Evolutionary conservation across 108 stramenopile species (phyloP), one percentile per base, ranked within the genome.

Genomic region (Cyclotella sp.): DNA sequence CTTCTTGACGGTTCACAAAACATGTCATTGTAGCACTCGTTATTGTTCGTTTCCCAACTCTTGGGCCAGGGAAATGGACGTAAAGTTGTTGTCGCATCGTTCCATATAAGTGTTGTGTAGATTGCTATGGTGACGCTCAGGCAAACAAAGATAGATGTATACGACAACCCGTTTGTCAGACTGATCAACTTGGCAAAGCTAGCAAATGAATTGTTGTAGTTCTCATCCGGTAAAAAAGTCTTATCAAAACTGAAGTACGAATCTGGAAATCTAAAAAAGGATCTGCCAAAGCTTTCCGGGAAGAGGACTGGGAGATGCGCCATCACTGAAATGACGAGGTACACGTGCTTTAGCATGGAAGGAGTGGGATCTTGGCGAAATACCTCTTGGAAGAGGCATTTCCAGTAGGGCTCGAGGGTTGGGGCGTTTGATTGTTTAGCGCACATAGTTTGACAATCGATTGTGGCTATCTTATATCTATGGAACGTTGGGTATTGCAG

Each of bases 1-100:
- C 47, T 34, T 42, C 82, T 58, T 1, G 72, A 63, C 0, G 82
- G 82, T 42, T 83, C 82, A 41, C 60, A 72, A 40, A 83, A 83
- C 82, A 83, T 83, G 8, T 83, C 82, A 54, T 78, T 18, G 41
- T 83, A 83, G 59, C 82, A 83, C 41, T n/a, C 22, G 12, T 46
- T 72, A 27, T 83, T 83, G 14, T 74, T 53, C 5, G 82, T 78
- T 8, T 71, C 42, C 75, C 79, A 70, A 14, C 28, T 21, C 26
- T 51, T 44, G 13, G 69, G 76, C 76, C 76, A 77, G 3, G 53
- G 73, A 65, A 42, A 65, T 18, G 73, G 73, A 13, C 63, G 39
- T 53, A 26, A 49, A 2, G 22, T 14, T 0, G 63, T 55, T 6
- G 62, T 65, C 19, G 54, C 19, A 64, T 74, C 73, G 15, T 29